Conservation (phyloP, 192 early-diverging fungal species). For the Chytriomyces hyalinus region DNA sequence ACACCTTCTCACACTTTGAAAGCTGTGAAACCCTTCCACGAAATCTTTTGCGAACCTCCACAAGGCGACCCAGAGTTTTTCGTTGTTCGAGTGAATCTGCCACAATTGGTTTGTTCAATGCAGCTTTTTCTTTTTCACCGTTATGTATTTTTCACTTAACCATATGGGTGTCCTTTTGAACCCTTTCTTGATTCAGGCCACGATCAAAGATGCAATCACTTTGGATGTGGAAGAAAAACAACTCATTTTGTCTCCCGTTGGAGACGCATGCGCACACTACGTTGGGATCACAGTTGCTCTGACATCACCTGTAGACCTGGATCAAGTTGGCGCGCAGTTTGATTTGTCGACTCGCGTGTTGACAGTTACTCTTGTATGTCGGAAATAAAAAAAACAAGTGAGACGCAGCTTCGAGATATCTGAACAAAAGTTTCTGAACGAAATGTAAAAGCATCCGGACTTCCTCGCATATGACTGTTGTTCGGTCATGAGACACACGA, state of each 20-base stretch:
- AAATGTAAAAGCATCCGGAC: no score
- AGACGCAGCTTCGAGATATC: no score
- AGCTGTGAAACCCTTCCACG: constrained; percentile 16
- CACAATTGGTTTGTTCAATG: constrained; percentile 13
- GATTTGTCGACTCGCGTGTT: constrained; percentile 26
- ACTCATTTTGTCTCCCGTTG: constrained; percentile 9
- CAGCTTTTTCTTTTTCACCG: background rate
- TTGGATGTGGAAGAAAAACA: constrained; percentile 16
- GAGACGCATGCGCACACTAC: background rate
- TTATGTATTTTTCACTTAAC: background rate
- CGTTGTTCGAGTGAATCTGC: constrained; percentile 21
- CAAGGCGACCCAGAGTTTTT: constrained; percentile 19
- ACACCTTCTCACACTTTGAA: background rate
- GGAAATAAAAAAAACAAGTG: constrained; percentile 8
- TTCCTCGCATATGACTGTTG: no score
- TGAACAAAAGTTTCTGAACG: no score
- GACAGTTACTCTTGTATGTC: constrained; percentile 26
- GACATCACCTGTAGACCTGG: background rate
- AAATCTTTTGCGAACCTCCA: constrained; percentile 26
- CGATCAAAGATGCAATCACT: constrained; percentile 5
- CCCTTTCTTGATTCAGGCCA: background rate
- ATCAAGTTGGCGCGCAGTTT: constrained; percentile 35
- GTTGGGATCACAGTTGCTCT: constrained; percentile 3
- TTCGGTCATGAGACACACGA: no score
- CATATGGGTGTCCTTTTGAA: background rate